phyloP scores from a whole-genome alignment of 2,329 filamentous ascomycete species.

The Colletotrichum camelliae region DNA sequence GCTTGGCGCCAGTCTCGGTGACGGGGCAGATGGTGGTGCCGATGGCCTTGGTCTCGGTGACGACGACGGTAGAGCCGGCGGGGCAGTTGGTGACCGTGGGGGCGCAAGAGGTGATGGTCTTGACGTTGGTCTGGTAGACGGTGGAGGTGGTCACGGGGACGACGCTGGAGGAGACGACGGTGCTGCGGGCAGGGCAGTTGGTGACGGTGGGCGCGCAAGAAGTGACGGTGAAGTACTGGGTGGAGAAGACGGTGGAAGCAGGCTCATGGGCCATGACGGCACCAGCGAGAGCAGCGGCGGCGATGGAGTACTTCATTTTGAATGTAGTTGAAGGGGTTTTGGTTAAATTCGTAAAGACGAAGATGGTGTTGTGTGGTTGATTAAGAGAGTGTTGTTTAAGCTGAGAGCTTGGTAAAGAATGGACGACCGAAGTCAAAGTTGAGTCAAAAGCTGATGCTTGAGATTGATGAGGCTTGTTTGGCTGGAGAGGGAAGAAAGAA shows the following conservation, averaged over 20 bases:
- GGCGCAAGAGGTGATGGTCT: slow-evolving; percentile 67
- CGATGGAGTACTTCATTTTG: slow-evolving; percentile 69
- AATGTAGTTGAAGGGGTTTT: slow-evolving; percentile 32
- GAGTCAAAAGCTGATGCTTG: slow-evolving; percentile 43
- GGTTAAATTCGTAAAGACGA: slow-evolving; percentile 33
- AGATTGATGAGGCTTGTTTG: slow-evolving; percentile 46
- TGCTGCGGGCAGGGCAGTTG: slow-evolving; percentile 49
- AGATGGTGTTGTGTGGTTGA: slow-evolving; percentile 25
- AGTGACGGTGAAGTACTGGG: slow-evolving; percentile 61
- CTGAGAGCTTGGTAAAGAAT: slow-evolving; percentile 52
- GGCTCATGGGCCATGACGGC: slow-evolving; percentile 42
- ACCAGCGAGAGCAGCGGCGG: slow-evolving; percentile 53
- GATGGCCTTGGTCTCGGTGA: slow-evolving; percentile 43
- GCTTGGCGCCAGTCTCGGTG: slow-evolving; percentile 17
- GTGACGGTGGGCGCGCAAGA: slow-evolving; percentile 56
- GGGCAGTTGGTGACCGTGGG: slow-evolving; percentile 69
- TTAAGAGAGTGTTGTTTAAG: slow-evolving; percentile 34
- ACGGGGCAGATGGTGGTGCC: slow-evolving; percentile 50
- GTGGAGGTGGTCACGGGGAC: slow-evolving; percentile 47
- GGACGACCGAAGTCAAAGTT: slow-evolving; percentile 62
- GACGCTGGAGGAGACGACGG: slow-evolving; percentile 43
- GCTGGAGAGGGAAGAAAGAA: slow-evolving; percentile 43
- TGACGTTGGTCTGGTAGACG: slow-evolving; percentile 62
- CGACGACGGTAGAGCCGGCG: slow-evolving; percentile 41
- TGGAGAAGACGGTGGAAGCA: slow-evolving; percentile 58